A percentile compares a stretch with the other conserved stretches of the same genome.
These are phyloP conservation scores for Breviolum minutum DNA, from an alignment of 73 alveolate genomes.

Conservation along the genomic window DNA sequence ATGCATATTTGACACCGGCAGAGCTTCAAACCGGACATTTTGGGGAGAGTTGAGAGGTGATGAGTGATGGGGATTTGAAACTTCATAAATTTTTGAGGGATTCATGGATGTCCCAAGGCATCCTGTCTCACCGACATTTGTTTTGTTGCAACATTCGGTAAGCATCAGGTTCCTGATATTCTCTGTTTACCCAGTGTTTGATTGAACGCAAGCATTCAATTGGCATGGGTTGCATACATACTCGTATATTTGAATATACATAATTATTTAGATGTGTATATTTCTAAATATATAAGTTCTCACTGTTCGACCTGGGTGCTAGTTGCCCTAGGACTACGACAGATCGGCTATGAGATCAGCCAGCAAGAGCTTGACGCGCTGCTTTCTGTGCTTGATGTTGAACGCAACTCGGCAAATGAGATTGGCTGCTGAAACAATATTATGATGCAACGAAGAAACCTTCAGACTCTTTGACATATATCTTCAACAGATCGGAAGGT, in stretches of 20 bases:
- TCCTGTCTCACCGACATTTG: no score
- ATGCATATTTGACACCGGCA: constrained; percentile 57
- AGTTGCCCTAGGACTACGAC: constrained; percentile 12
- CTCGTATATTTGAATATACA: no score
- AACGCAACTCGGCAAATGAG: constrained; percentile 1
- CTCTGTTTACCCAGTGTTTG: no score
- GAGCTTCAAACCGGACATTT: constrained; percentile 19
- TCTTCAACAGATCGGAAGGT: no score
- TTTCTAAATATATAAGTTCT: no score
- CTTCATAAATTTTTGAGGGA: neutral
- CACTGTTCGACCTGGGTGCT: neutral
- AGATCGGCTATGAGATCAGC: constrained; percentile 84
- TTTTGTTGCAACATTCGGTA: no score
- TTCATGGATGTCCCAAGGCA: neutral
- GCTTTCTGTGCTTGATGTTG: neutral
- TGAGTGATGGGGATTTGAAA: neutral
- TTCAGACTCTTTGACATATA: no score
- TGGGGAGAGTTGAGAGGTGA: neutral
- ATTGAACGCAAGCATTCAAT: no score
- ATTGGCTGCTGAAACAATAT: neutral
- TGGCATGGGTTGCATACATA: no score
- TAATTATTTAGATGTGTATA: no score
- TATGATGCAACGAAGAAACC: no score
- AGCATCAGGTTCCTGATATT: no score
- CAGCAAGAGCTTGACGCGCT: constrained; percentile 58